Evolutionary conservation across 768 basidiomycete species (phyloP).

Genomic region (Paxillus ammoniavirescens): DNA sequence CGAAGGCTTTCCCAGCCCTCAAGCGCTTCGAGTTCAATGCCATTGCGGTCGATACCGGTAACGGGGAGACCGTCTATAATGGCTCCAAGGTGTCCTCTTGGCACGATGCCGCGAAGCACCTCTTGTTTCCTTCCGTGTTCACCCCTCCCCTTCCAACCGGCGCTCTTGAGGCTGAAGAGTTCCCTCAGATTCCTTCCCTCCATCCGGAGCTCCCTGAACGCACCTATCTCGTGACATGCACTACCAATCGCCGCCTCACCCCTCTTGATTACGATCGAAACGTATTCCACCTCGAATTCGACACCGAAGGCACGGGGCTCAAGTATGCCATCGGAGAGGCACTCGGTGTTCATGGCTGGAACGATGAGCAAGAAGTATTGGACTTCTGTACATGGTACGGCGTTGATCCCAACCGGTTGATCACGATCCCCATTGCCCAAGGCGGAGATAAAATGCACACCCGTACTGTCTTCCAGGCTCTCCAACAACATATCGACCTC

Average conservation of each 20-base stretch:
- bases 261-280: conserved; percentile 96
- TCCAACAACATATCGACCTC: conserved; percentile 95
- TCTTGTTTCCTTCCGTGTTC: conserved; percentile 86
- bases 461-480: conserved; percentile 89
- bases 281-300: conserved; percentile 98
- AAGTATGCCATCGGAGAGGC: conserved; percentile 97
- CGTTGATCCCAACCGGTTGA: conserved; percentile 70
- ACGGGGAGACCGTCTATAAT: conserved; percentile 57
- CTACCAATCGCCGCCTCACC: conserved; percentile 92
- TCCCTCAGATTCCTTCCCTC: conserved; percentile 62
- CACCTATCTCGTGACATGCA: conserved; percentile 91
- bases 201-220: conserved; percentile 87
- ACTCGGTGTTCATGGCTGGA: conserved; percentile 97
- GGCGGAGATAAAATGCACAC: conserved; percentile 77
- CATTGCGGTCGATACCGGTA: conserved; percentile 61
- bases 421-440: conserved; percentile 75
- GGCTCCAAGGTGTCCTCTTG: conserved; percentile 64
- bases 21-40: conserved; percentile 73
- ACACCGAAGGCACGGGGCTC: conserved; percentile 87
- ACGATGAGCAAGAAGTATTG: conserved; percentile 82
- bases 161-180: conserved; percentile 36
- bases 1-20: conserved; percentile 32
- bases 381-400: conserved; percentile 95
- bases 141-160: conserved; percentile 41
- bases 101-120: conserved; percentile 86